Evolutionary conservation across 2,329 filamentous ascomycete species (phyloP).

Genomic region (Lasiodiplodia sp.): DNA sequence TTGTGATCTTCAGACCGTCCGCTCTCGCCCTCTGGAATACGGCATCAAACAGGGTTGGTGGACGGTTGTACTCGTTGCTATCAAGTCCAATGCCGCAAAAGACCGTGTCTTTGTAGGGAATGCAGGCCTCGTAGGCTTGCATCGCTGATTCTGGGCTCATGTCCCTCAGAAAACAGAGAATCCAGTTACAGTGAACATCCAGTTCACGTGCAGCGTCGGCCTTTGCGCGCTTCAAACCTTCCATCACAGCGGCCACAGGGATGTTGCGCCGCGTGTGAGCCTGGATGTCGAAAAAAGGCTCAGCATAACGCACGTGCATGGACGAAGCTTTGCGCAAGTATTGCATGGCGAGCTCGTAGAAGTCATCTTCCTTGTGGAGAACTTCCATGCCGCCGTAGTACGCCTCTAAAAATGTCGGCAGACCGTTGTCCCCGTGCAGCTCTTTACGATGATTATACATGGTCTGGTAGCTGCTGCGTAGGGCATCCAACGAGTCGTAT

Average conservation of each 20-base stretch:
- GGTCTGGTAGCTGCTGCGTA: constrained; percentile 30
- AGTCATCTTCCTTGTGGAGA: constrained; percentile 46
- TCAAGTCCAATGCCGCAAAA: constrained; percentile 56
- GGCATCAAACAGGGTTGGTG: constrained; percentile 54
- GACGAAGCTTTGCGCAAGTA: constrained; percentile 43
- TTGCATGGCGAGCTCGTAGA: constrained; percentile 51
- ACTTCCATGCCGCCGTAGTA: constrained; percentile 41
- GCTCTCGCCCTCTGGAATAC: constrained; percentile 46
- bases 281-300: constrained; percentile 55
- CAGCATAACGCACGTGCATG: constrained; percentile 52
- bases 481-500: not conserved
- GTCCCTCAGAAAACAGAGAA: constrained; percentile 55
- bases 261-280: constrained; percentile 51
- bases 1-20: constrained; percentile 56
- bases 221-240: constrained; percentile 42
- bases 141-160: constrained; percentile 49
- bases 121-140: constrained; percentile 48
- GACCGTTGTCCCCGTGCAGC: constrained; percentile 34
- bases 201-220: constrained; percentile 30
- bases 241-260: constrained; percentile 42
- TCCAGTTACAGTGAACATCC: constrained; percentile 41
- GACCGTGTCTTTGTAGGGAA: constrained; percentile 53
- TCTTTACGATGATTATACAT: constrained; percentile 34
- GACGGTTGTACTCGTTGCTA: constrained; percentile 56
- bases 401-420: constrained; percentile 40